These are phyloP conservation scores for Wickerhamiella alocasiicola DNA, from an alignment of 805 yeast species.

Conservation along the genomic window DNA sequence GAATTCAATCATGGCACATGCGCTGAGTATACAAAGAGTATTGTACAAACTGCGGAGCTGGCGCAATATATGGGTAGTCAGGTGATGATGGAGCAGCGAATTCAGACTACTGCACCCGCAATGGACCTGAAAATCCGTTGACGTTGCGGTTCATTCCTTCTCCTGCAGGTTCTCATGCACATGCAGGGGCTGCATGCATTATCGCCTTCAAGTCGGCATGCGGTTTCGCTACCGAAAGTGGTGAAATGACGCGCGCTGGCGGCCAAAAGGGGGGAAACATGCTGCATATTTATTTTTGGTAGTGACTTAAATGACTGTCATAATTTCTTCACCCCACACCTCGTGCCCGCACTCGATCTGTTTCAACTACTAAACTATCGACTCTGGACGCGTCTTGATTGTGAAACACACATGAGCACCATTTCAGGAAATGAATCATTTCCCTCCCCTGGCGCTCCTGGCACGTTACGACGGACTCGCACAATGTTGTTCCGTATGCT, in stretches of 20 bases:
- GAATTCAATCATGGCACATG: constrained; percentile 30
- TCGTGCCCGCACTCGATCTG: too few relatives aligned
- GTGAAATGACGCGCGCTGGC: too few relatives aligned
- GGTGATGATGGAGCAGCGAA: constrained; percentile 3
- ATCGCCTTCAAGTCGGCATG: too few relatives aligned
- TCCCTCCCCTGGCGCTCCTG: neutral
- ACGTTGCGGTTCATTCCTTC: neutral
- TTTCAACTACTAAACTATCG: too few relatives aligned
- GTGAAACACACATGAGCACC: constrained; percentile 6
- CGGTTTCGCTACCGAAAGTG: too few relatives aligned
- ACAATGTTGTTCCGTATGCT: constrained; percentile 3
- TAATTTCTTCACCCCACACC: too few relatives aligned
- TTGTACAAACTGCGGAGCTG: constrained; percentile 26
- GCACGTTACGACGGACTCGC: neutral
- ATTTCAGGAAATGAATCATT: neutral
- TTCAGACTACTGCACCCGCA: neutral
- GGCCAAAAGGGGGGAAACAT: too few relatives aligned
- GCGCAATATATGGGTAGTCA: constrained; percentile 14
- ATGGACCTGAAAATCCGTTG: constrained; percentile 1
- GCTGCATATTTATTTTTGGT: too few relatives aligned
- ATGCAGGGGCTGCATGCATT: too few relatives aligned
- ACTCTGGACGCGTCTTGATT: too few relatives aligned
- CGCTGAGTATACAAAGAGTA: constrained; percentile 25
- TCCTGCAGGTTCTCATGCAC: too few relatives aligned
- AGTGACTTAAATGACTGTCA: too few relatives aligned